Conservation (phyloP, 1,284 basidiomycete genomes). For the Mycena citricolor region DNA sequence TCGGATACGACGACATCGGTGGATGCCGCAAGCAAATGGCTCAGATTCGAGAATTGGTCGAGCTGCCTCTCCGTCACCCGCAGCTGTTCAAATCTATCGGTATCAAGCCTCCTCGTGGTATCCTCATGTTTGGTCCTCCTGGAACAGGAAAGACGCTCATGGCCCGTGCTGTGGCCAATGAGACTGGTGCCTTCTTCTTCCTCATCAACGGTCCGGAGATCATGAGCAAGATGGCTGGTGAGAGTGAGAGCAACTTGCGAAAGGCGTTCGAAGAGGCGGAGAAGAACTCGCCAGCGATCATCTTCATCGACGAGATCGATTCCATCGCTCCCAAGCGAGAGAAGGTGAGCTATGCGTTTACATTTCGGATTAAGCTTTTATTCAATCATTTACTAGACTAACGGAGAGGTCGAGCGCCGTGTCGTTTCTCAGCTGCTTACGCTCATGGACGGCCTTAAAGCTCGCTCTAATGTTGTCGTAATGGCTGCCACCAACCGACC, state of each 20-base stretch:
- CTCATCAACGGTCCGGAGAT: conserved; percentile 99
- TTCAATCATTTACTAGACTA: conserved; percentile 62
- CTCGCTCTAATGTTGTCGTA: conserved; percentile 97
- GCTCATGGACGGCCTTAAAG: conserved; percentile 98
- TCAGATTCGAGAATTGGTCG: conserved; percentile 98
- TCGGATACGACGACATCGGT: conserved; percentile 99
- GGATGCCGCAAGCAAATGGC: conserved; percentile 99
- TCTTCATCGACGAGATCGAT: conserved; percentile 99
- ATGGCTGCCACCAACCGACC: conserved; percentile 99
- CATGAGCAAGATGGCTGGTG: conserved; percentile 99
- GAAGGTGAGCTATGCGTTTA: conserved; percentile 58
- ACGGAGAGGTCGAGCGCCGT: conserved; percentile 98
- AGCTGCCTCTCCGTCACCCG: conserved; percentile 95
- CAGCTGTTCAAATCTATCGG: conserved; percentile 99
- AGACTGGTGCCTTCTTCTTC: conserved; percentile 99
- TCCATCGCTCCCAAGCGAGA: conserved; percentile 99
- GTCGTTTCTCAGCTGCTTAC: conserved; percentile 98
- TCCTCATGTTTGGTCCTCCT: conserved; percentile 94
- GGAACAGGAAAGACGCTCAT: conserved; percentile 98
- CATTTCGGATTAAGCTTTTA: conserved; percentile 14
- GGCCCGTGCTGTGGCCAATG: conserved; percentile 98
- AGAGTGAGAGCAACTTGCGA: conserved; percentile 94
- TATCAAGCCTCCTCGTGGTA: conserved; percentile 99
- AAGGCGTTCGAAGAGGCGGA: conserved; percentile 99
- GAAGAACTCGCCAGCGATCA: conserved; percentile 99